phyloP scores from a whole-genome alignment of 1,284 basidiomycete species.

The Fistulinella staudtii region DNA sequence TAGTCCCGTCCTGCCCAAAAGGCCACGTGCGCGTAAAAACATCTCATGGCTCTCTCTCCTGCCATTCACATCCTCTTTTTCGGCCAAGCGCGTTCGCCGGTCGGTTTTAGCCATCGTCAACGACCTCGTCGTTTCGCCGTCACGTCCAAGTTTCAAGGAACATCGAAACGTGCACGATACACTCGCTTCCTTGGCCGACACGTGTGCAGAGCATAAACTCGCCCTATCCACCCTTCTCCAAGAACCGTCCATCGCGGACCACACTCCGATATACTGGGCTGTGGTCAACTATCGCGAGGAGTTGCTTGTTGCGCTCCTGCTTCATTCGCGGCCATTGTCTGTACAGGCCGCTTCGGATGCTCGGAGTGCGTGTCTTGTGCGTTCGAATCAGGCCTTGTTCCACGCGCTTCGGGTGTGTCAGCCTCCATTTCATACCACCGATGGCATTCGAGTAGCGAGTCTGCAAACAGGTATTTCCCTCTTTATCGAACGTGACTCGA shows the following conservation, averaged over 20 bases:
- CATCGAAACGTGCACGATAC: slow-evolving; percentile 25
- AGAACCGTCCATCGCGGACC: slow-evolving; percentile 55
- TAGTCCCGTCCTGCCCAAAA: no score
- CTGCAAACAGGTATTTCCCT: slow-evolving; percentile 28
- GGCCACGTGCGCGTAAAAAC: slow-evolving; percentile 5
- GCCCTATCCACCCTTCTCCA: slow-evolving; percentile 51
- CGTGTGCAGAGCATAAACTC: slow-evolving; percentile 40
- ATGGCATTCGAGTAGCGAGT: slow-evolving; percentile 15
- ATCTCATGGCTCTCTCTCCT: slow-evolving; percentile 30
- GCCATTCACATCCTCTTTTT: slow-evolving; percentile 33
- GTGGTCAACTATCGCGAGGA: slow-evolving; percentile 51
- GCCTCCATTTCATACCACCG: slow-evolving; percentile 22
- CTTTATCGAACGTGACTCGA: slow-evolving; percentile 30
- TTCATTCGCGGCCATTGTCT: slow-evolving; percentile 46
- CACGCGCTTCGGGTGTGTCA: slow-evolving; percentile 47
- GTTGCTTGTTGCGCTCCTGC: slow-evolving; percentile 45
- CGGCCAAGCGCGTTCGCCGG: slow-evolving; percentile 36
- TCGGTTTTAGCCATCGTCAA: slow-evolving; percentile 45
- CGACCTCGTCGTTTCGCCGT: slow-evolving; percentile 38
- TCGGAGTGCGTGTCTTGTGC: slow-evolving; percentile 59
- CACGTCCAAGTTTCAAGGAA: neutral
- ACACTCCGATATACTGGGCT: slow-evolving; percentile 69
- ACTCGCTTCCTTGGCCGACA: slow-evolving; percentile 43
- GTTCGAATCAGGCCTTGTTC: slow-evolving; percentile 60
- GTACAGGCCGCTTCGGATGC: slow-evolving; percentile 51